These are phyloP conservation scores for Candida silvatica DNA, from an alignment of 805 yeast species.

Conservation along the genomic window DNA sequence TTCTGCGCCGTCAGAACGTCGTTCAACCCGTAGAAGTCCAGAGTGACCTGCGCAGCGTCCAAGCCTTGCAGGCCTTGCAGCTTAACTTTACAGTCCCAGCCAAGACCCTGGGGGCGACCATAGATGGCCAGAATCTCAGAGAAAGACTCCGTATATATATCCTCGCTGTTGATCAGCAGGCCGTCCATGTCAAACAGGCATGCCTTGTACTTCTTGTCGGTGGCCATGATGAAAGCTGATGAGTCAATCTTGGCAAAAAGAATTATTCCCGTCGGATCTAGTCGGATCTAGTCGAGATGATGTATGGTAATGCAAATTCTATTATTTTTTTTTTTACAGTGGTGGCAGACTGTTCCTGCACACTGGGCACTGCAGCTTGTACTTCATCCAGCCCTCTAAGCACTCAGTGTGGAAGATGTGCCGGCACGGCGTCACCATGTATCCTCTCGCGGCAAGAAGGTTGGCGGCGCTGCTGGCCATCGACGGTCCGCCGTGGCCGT, in stretches of 20 bases:
- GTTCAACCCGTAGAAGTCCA: slow-evolving; percentile 63
- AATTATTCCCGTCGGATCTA: neutral
- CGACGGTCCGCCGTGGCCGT: slow-evolving; percentile 4
- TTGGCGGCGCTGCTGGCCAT: slow-evolving; percentile 11
- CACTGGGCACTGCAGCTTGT: slow-evolving; percentile 88
- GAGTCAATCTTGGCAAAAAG: too few species aligned
- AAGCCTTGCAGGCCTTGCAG: slow-evolving; percentile 91
- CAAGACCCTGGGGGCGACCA: slow-evolving; percentile 57
- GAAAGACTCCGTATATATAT: slow-evolving; percentile 74
- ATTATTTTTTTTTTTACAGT: too few species aligned
- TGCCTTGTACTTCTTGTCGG: slow-evolving; percentile 16
- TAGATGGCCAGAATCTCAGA: slow-evolving; percentile 53
- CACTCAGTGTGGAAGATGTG: slow-evolving; percentile 90
- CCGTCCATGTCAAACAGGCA: slow-evolving; percentile 83
- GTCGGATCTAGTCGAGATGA: neutral
- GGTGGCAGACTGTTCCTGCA: slow-evolving; percentile 86
- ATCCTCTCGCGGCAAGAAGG: slow-evolving; percentile 31
- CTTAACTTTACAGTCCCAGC: slow-evolving; percentile 85
- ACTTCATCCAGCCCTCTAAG: slow-evolving; percentile 87
- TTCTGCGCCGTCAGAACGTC: slow-evolving; percentile 50
- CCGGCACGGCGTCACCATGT: slow-evolving; percentile 85
- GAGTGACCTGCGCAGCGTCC: slow-evolving; percentile 54
- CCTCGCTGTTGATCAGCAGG: slow-evolving; percentile 84
- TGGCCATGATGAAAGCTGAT: too few species aligned
- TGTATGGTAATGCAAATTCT: too few species aligned